These are phyloP conservation scores for Tetragonia tetragonoides DNA, from an alignment of 148 eudicot genomes.

Conservation along the genomic window DNA sequence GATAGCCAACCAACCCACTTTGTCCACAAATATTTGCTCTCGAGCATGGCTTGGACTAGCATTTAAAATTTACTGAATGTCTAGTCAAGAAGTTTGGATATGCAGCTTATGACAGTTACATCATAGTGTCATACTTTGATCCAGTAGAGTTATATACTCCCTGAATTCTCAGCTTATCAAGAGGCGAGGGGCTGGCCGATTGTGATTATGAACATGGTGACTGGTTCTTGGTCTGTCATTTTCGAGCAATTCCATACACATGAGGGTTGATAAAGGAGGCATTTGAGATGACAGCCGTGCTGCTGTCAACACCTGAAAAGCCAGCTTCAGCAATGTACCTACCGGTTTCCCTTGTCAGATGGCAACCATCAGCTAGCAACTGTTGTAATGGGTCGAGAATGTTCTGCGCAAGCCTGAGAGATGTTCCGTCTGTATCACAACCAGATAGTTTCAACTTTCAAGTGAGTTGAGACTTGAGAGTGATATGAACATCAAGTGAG, in stretches of 20 bases:
- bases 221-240: slow-evolving; percentile 25
- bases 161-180: not conserved
- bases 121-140: not conserved
- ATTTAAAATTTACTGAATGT: not conserved
- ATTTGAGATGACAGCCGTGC: slow-evolving; percentile 37
- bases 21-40: not conserved
- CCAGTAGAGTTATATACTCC: not conserved
- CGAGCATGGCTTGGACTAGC: not conserved
- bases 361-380: slow-evolving; percentile 70
- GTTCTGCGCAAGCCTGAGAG: slow-evolving; percentile 51
- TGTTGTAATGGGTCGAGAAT: slow-evolving; percentile 77
- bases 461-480: not conserved
- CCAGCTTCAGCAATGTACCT: slow-evolving; percentile 67
- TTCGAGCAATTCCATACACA: slow-evolving; percentile 67
- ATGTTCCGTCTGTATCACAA: slow-evolving; percentile 61
- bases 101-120: not conserved
- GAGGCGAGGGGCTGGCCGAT: too few species aligned
- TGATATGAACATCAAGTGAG: not conserved
- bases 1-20: slow-evolving; percentile 16
- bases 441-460: not conserved
- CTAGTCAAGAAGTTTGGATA: not conserved
- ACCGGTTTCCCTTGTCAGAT: slow-evolving; percentile 70
- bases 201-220: not conserved
- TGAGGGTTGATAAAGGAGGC: slow-evolving; percentile 65
- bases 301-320: slow-evolving; percentile 50